A percentile compares a stretch with the other conserved stretches of the same genome.
These are phyloP conservation scores for Tephrocybe sp. DNA, from an alignment of 768 basidiomycete species.

Conservation along the genomic window DNA sequence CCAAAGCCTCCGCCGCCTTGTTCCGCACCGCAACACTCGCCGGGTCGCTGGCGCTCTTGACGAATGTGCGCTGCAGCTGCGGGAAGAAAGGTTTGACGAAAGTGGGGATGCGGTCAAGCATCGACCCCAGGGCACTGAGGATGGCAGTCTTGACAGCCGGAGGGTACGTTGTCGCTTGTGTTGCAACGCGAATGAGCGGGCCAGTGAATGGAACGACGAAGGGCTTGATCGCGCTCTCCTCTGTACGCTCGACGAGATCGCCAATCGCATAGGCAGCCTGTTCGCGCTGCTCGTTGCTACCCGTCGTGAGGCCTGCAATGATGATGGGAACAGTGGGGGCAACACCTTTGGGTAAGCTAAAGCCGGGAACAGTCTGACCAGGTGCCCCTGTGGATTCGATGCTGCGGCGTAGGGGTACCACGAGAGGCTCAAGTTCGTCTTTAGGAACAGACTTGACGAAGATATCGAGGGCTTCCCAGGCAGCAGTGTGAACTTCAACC, in stretches of 20 bases:
- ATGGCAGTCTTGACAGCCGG: constrained; percentile 94
- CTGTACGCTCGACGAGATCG: constrained; percentile 89
- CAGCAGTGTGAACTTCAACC: constrained; percentile 75
- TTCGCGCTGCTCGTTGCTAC: constrained; percentile 93
- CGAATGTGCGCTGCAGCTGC: constrained; percentile 93
- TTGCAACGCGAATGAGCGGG: constrained; percentile 92
- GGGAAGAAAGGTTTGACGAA: constrained; percentile 99
- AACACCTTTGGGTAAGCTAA: constrained; percentile 81
- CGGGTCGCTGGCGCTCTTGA: constrained; percentile 86
- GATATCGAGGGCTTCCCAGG: constrained; percentile 79
- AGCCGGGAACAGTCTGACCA: constrained; percentile 79
- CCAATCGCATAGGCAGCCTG: constrained; percentile 95
- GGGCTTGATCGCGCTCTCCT: constrained; percentile 83
- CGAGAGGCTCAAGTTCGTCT: constrained; percentile 88
- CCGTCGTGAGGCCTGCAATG: constrained; percentile 90
- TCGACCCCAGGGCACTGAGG: constrained; percentile 78
- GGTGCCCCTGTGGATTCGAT: constrained; percentile 85
- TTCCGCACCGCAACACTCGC: constrained; percentile 77
- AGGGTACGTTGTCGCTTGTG: constrained; percentile 85
- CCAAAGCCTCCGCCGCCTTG: constrained; percentile 82
- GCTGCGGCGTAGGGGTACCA: constrained; percentile 84
- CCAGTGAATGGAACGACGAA: constrained; percentile 96
- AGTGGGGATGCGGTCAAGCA: constrained; percentile 82
- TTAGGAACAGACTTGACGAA: constrained; percentile 92
- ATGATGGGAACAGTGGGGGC: constrained; percentile 84